Conservation (phyloP, 495 filamentous ascomycete species). For the Recurvomyces mirabilis region DNA sequence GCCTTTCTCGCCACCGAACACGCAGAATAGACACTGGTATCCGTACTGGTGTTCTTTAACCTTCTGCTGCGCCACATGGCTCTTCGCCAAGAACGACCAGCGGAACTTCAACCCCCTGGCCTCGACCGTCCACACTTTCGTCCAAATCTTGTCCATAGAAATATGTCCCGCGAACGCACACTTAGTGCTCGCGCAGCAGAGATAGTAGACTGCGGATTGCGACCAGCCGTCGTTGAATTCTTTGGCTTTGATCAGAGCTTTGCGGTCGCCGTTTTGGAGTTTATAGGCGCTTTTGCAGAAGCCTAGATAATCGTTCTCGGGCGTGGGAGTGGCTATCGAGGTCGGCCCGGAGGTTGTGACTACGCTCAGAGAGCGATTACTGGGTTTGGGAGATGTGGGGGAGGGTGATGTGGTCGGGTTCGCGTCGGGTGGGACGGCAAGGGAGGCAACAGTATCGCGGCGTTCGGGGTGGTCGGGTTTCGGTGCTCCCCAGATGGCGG, state of each 20-base stretch:
- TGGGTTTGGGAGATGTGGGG: neutral
- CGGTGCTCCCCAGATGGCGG: slow-evolving; percentile 7
- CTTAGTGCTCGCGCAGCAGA: slow-evolving; percentile 8
- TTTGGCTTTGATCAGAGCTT: slow-evolving; percentile 1
- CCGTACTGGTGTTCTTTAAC: slow-evolving; percentile 12
- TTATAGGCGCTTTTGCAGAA: slow-evolving; percentile 17
- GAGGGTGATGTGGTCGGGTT: neutral
- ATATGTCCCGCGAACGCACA: slow-evolving; percentile 11
- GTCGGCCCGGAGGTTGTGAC: slow-evolving; percentile 2
- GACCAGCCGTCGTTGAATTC: slow-evolving; percentile 11
- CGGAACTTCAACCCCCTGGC: slow-evolving; percentile 9
- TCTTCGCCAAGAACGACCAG: slow-evolving; percentile 16
- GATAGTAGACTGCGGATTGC: neutral
- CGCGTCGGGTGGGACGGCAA: neutral
- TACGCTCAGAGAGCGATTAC: too few species aligned
- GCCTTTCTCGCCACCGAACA: slow-evolving; percentile 8
- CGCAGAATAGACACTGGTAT: slow-evolving; percentile 17
- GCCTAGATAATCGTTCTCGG: slow-evolving; percentile 17
- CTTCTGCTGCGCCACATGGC: slow-evolving; percentile 6
- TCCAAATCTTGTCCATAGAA: slow-evolving; percentile 5
- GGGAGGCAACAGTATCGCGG: neutral
- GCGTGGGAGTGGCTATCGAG: neutral
- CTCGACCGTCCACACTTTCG: neutral
- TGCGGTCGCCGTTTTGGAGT: slow-evolving; percentile 15
- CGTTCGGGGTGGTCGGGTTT: neutral